A percentile compares a stretch with the other conserved stretches of the same genome.
Evolutionary conservation across 2,329 filamentous ascomycete genomes (phyloP).

Genomic region (Cercospora nicotianae): DNA sequence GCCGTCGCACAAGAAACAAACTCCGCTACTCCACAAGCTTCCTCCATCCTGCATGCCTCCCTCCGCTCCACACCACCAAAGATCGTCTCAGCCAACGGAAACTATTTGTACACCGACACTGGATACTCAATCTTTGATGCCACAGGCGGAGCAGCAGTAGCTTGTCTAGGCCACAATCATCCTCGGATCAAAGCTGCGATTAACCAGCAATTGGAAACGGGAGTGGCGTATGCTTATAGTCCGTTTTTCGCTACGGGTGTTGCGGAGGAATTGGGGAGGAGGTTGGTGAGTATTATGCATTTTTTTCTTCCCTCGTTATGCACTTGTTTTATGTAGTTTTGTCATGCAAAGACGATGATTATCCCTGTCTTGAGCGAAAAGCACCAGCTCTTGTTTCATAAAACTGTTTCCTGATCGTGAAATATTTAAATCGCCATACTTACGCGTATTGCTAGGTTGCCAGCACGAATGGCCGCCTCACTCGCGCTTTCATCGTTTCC

Average conservation of each 20-base stretch:
- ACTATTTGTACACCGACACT: constrained; percentile 50
- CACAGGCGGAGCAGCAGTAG: constrained; percentile 69
- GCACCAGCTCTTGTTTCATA: too few species aligned
- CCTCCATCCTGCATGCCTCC: constrained; percentile 51
- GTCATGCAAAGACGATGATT: too few species aligned
- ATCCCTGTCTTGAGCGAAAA: too few species aligned
- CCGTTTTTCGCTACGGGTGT: constrained; percentile 56
- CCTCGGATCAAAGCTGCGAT: constrained; percentile 58
- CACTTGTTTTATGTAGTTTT: too few species aligned
- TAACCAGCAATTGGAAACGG: constrained; percentile 53
- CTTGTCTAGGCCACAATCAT: constrained; percentile 62
- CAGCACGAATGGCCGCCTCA: constrained; percentile 53
- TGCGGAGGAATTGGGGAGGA: constrained; percentile 48
- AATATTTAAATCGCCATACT: too few species aligned
- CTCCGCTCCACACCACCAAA: constrained; percentile 47
- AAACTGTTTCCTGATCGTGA: too few species aligned
- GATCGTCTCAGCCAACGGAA: constrained; percentile 50
- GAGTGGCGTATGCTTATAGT: constrained; percentile 59
- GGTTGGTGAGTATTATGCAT: neutral
- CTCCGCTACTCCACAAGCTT: neutral
- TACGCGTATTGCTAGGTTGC: constrained; percentile 31
- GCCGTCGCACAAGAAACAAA: neutral
- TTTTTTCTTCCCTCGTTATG: too few species aligned
- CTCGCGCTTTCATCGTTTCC: constrained; percentile 55
- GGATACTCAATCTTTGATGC: constrained; percentile 66